phyloP scores from a whole-genome alignment of 352 stramenopile species.

The Phytophthora idaei region DNA sequence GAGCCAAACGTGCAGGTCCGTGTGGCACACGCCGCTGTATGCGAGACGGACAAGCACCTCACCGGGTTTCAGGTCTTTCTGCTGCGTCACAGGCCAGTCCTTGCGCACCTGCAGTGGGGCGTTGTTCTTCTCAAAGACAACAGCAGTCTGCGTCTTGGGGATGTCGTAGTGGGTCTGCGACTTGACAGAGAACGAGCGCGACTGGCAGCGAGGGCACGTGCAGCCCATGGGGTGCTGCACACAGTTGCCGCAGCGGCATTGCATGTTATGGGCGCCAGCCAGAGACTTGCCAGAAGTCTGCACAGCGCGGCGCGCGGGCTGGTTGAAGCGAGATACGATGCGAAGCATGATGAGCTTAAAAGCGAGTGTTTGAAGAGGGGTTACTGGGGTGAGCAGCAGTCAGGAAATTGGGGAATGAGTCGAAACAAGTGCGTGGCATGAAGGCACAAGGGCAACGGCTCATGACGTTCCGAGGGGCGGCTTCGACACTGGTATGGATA shows the following conservation, averaged over 20 bases:
- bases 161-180: constrained; percentile 56
- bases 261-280: constrained; percentile 24
- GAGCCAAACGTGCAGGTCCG: constrained; percentile 51
- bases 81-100: constrained; percentile 55
- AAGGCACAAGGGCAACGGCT: neutral
- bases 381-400: constrained; percentile 29
- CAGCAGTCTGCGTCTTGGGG: constrained; percentile 57
- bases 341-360: constrained; percentile 36
- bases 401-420: constrained; percentile 30
- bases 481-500: constrained; percentile 19
- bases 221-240: constrained; percentile 31
- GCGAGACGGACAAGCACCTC: constrained; percentile 57
- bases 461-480: constrained; percentile 6
- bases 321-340: constrained; percentile 39
- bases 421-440: constrained; percentile 21
- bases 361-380: constrained; percentile 7
- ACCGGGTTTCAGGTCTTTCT: constrained; percentile 45
- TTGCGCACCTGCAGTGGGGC: constrained; percentile 49
- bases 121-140: constrained; percentile 56
- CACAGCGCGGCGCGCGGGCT: constrained; percentile 27
- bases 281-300: constrained; percentile 26
- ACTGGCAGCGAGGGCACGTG: constrained; percentile 33
- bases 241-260: constrained; percentile 44
- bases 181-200: constrained; percentile 48
- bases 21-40: constrained; percentile 56